Conservation (phyloP, 2,329 filamentous ascomycete species). For the Cercospora janseana region DNA sequence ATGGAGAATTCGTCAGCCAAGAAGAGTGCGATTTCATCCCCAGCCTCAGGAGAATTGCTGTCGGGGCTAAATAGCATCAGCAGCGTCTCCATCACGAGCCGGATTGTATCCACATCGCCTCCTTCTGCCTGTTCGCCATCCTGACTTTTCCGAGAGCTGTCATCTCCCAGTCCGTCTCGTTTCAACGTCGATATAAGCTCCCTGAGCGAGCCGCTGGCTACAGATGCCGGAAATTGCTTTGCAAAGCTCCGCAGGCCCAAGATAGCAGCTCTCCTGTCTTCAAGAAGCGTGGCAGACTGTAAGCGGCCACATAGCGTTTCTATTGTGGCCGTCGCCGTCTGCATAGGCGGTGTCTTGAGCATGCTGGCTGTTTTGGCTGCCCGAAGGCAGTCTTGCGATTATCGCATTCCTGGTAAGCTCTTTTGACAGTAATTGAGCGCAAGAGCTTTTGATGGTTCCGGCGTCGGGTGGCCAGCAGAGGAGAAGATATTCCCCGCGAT, state of each 20-base stretch:
- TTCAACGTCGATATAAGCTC: constrained; percentile 80
- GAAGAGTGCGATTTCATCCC: constrained; percentile 94
- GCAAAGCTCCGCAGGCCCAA: constrained; percentile 91
- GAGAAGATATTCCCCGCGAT: no score
- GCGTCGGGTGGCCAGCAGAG: no score
- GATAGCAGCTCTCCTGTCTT: constrained; percentile 91
- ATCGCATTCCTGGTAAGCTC: constrained; percentile 25
- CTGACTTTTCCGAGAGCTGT: constrained; percentile 22
- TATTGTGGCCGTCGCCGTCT: constrained; percentile 94
- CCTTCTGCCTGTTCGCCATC: constrained; percentile 49
- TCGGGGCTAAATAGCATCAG: constrained; percentile 83
- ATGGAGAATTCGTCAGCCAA: constrained; percentile 97
- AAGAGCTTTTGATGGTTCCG: not conserved
- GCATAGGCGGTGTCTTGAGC: constrained; percentile 79
- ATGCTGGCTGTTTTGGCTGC: constrained; percentile 37
- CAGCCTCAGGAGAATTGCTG: constrained; percentile 72
- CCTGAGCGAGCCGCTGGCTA: constrained; percentile 87
- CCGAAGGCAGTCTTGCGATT: constrained; percentile 24
- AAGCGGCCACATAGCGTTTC: constrained; percentile 83
- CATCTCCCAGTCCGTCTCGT: constrained; percentile 60
- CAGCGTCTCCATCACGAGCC: constrained; percentile 90
- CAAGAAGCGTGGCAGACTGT: constrained; percentile 83
- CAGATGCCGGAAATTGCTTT: constrained; percentile 92
- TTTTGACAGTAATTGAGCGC: no score
- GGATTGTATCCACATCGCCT: constrained; percentile 89